phyloP scores from a whole-genome alignment of 2,329 filamentous ascomycete genomes.

The Colletotrichum melonis region DNA sequence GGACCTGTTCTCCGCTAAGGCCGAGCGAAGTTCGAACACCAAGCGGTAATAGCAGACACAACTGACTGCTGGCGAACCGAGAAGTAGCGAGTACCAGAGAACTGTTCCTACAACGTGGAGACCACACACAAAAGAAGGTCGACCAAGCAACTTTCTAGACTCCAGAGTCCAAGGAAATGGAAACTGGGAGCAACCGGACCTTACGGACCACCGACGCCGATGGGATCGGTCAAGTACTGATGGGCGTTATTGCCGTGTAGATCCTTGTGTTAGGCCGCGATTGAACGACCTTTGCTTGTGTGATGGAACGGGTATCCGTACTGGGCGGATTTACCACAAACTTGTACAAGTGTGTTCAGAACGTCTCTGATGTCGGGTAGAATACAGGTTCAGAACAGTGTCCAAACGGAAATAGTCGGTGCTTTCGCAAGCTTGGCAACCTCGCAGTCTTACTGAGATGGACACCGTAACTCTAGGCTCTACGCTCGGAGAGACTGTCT shows the following conservation, averaged over 20 bases:
- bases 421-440: not conserved
- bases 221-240: not conserved
- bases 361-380: not conserved
- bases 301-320: not conserved
- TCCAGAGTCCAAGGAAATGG: not conserved
- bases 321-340: not conserved
- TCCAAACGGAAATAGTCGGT: conserved; percentile 25
- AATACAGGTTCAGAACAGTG: not conserved
- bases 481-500: not conserved
- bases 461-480: not conserved
- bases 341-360: not conserved
- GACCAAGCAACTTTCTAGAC: no score
- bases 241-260: not conserved
- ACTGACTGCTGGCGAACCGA: not conserved
- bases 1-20: conserved; percentile 10
- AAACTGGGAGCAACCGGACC: conserved; percentile 4
- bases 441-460: not conserved
- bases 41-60: not conserved
- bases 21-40: conserved; percentile 5
- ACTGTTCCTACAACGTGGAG: not conserved
- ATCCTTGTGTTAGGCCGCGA: not conserved
- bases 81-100: not conserved
- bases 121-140: not conserved
- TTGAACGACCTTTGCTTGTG: not conserved
- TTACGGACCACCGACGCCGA: conserved; percentile 8